Evolutionary conservation across 139 green algal species (phyloP), one percentile per base, ranked within the genome.

Genomic region (Yamagishiella unicocca): DNA sequence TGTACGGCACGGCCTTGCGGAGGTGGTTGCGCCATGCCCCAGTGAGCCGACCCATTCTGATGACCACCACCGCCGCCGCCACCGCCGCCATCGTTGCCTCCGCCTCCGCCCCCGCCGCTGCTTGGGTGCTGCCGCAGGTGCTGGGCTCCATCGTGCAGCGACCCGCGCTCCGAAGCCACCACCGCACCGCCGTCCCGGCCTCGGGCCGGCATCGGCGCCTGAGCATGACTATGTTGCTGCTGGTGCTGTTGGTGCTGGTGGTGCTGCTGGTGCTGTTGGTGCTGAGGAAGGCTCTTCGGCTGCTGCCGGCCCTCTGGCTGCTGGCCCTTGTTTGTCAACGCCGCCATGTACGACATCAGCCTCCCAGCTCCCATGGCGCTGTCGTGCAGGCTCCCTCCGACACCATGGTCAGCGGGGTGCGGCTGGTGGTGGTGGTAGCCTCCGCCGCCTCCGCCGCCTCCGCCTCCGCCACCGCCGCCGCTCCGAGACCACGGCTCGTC

Each of bases 291-390:
- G n/a, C 0, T 22, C 64, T 40, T 8, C n/a, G 29, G n/a, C n/a
- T 22, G 64, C n/a, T 40, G 64, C n/a, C 12, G 64, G n/a, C 7
- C 21, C n/a, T n/a, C n/a, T n/a, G n/a, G n/a, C n/a, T n/a, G n/a
- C n/a, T n/a, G n/a, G 38, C 40, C 38, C 70, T 78, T 78, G 70
- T 27, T 58, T 17, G 7, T 35, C 42, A 78, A 4, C 38, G 70
- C 70, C 14, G 70, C 70, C 22, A 78, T 78, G 70, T 78, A 78
- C 17, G 70, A 78, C 40, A 78, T 25, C 38, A 80, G 46, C 12
- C 53, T 31, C 10, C 31, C 46, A 31, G 2, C 33, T 19, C 67
- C n/a, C n/a, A n/a, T n/a, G n/a, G n/a, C n/a, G n/a, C n/a, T n/a
- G n/a, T n/a, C n/a, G n/a, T n/a, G n/a, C n/a, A n/a, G n/a, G n/a